A percentile compares a stretch with the other conserved stretches of the same genome.
phyloP scores from a whole-genome alignment of 345 rosid genomes.

The Euphorbia tirucalli region DNA sequence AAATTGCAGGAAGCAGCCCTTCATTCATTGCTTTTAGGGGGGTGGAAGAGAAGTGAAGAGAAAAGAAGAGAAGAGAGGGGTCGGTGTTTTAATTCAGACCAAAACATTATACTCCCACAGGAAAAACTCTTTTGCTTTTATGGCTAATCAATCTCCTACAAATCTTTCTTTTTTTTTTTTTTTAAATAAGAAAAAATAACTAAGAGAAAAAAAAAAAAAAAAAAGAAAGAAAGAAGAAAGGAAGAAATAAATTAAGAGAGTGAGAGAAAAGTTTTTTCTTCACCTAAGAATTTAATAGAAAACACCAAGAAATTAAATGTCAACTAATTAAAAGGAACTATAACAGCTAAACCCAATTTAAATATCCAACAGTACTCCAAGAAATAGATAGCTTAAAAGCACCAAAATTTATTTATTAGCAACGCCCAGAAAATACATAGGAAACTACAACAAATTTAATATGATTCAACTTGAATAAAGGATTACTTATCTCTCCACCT shows the following conservation, averaged over 20 bases:
- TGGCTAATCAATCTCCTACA: no score
- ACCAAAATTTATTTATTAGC: conserved; percentile 38
- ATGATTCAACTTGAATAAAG: neutral
- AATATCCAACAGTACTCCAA: conserved; percentile 19
- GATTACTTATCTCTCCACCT: no score
- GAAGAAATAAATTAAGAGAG: no score
- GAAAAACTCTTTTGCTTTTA: conserved; percentile 44
- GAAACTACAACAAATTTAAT: conserved; percentile 28
- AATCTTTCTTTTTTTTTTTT: no score
- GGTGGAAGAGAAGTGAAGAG: conserved; percentile 14
- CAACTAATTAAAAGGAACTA: conserved; percentile 43
- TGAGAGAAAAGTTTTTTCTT: no score
- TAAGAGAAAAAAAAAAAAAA: no score
- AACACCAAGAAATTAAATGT: conserved; percentile 60
- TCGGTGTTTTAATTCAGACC: conserved; percentile 41
- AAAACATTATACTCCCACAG: no score
- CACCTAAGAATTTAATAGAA: conserved; percentile 55
- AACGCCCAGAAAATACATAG: conserved; percentile 32
- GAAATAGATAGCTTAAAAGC: conserved; percentile 26
- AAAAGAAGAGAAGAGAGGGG: neutral
- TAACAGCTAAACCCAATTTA: conserved; percentile 30
- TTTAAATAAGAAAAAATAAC: no score
- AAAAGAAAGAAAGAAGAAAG: no score
- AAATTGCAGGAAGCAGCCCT: conserved; percentile 36
- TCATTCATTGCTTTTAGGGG: no score